Percentiles rank a stretch among this genome's conserved stretches.
These are phyloP conservation scores for Emergomyces pasteurianus DNA, from an alignment of 2,329 filamentous ascomycete species.

Conservation along the genomic window DNA sequence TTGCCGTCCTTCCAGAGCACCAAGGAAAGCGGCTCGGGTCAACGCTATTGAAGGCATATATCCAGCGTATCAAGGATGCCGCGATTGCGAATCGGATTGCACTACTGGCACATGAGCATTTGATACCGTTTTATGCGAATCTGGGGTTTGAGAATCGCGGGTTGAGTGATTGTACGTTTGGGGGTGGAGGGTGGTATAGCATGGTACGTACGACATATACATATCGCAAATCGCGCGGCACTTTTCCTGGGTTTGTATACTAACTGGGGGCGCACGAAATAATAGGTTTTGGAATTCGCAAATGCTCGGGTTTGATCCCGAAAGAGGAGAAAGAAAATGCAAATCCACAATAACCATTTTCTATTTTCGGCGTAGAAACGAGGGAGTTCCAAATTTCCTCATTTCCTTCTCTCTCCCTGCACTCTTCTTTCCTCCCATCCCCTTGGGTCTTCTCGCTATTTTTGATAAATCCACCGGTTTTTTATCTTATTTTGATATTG, in stretches of 20 bases:
- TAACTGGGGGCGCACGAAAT: neutral
- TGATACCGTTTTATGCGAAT: slow-evolving; percentile 64
- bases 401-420: slow-evolving; percentile 2
- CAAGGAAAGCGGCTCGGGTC: slow-evolving; percentile 63
- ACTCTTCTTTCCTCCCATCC: neutral
- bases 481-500: neutral
- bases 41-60: slow-evolving; percentile 61
- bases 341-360: neutral
- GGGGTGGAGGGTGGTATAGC: slow-evolving; percentile 70
- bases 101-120: slow-evolving; percentile 62
- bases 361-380: neutral
- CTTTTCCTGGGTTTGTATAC: neutral
- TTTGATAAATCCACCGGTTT: neutral
- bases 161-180: slow-evolving; percentile 57
- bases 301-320: neutral
- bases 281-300: slow-evolving; percentile 9
- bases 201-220: slow-evolving; percentile 46
- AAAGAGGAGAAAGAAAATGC: neutral
- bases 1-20: slow-evolving; percentile 65
- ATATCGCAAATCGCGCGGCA: neutral
- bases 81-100: slow-evolving; percentile 60
- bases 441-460: slow-evolving; percentile 3
- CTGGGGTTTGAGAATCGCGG: slow-evolving; percentile 61
- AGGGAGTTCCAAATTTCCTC: neutral
- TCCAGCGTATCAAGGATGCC: slow-evolving; percentile 61